Base-by-base conservation (phyloP, 1,284 basidiomycete genomes). In the Malassezia dermatis region DNA sequence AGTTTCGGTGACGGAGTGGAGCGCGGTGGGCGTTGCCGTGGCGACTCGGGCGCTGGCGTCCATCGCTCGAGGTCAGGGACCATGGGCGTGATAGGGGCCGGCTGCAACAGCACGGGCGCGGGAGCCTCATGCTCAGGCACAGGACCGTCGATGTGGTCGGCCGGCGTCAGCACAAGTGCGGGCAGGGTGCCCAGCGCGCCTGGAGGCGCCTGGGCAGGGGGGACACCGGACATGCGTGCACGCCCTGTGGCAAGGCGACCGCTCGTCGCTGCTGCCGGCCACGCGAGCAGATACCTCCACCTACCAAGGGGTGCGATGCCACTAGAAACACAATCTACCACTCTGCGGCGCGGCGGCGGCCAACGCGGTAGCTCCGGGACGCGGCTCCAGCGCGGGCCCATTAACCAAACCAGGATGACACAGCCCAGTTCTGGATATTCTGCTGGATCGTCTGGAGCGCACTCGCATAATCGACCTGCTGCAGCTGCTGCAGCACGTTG, bases 371-470 rank as follows among this genome's bases (percentile, higher is more conserved):
- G 37, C 37, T 39, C 37, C n/a, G 19, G 19, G 17, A 39, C 19
- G 19, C 37, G 37, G 32, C 37, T 39, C 37, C 37, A 39, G 37
- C 37, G 37, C 37, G 37, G 37, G 19, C 19, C n/a, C 19, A 24
- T 46, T 48, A 48, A 17, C 46, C 34, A 23, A 59, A 55, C 49
- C 48, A 59, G n/a, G 53, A 47, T 30, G 49, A 40, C n/a, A 47
- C 35, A 19, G 61, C 65, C 32, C 65, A 58, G 53, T 53, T 67
- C 55, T 64, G 62, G 53, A 67, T 50, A 52, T 63, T 67, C 37
- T 54, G 53, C 59, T 65, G 63, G 28, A 67, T 59, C 23, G 62
- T 62, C 56, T 67, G 63, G 30, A 67, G 46, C 8, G 65, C 63
- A 26, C 61, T 41, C 28, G 63, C 53, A 15, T 62, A 56, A 53